phyloP scores from a whole-genome alignment of 164 flowering plant genomes.

The Cinnamomum micranthum region DNA sequence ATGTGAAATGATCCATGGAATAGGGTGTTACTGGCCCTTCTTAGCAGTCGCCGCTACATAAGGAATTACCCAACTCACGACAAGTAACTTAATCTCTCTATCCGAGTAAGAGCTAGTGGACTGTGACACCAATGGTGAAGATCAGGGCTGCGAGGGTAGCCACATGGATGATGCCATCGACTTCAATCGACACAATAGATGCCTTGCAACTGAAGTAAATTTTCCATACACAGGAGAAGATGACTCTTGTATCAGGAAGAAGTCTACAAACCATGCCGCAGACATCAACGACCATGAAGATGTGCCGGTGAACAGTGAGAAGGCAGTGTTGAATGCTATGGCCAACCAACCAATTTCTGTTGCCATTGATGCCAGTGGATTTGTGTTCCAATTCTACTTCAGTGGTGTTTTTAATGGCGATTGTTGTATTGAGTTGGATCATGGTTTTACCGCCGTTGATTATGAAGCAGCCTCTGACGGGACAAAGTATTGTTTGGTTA shows the following conservation, averaged over 20 bases:
- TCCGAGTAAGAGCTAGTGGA: constrained; percentile 8
- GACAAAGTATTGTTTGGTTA: constrained; percentile 19
- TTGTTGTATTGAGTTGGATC: constrained; percentile 14
- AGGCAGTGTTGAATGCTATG: constrained; percentile 24
- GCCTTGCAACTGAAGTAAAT: constrained; percentile 2
- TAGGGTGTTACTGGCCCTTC: constrained; percentile 3
- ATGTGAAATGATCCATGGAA: neutral
- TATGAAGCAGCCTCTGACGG: constrained; percentile 15
- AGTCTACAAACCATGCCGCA: constrained; percentile 11
- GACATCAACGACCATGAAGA: constrained; percentile 31
- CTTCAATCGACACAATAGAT: neutral
- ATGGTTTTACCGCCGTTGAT: constrained; percentile 18
- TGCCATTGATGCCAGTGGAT: constrained; percentile 16
- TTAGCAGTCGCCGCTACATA: constrained; percentile 9
- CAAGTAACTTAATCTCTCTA: constrained; percentile 1
- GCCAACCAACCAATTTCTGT: constrained; percentile 12
- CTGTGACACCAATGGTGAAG: constrained; percentile 4
- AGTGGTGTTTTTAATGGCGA: constrained; percentile 15
- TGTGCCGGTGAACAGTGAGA: constrained; percentile 28
- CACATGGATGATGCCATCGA: constrained; percentile 4
- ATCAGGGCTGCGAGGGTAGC: constrained; percentile 7
- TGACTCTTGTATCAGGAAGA: constrained; percentile 1
- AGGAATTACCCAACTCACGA: constrained; percentile 4
- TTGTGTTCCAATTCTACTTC: constrained; percentile 4
- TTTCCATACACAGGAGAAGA: constrained; percentile 5